Percentiles rank a stretch among this genome's conserved stretches.
Conservation (phyloP, 1,284 basidiomycete genomes). For the Mycena citricolor region DNA sequence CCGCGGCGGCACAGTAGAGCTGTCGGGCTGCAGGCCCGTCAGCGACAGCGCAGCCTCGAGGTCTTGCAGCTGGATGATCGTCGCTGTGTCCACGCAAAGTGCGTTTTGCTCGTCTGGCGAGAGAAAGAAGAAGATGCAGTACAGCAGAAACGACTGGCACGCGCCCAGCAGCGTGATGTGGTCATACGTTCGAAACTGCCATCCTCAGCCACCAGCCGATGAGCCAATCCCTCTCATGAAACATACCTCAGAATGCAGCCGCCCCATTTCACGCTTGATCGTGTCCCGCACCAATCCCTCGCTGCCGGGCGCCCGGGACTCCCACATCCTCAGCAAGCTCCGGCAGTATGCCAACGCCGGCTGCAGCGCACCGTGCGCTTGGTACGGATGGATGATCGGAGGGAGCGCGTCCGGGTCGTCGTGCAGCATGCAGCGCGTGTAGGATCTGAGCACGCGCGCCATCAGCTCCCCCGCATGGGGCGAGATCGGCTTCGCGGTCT, state of each 20-base stretch:
- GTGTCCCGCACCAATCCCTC: slow-evolving; percentile 12
- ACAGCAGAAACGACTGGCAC: slow-evolving; percentile 17
- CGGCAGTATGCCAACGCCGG: slow-evolving; percentile 15
- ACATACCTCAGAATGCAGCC: slow-evolving; percentile 8
- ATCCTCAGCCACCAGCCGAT: no score
- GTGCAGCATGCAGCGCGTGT: not conserved
- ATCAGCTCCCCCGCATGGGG: slow-evolving; percentile 1
- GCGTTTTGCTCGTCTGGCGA: slow-evolving; percentile 3
- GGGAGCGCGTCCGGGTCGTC: slow-evolving; percentile 7
- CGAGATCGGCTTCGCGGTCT: slow-evolving; percentile 4
- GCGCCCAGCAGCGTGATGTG: slow-evolving; percentile 10
- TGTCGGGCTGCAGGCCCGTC: not conserved
- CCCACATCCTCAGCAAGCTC: slow-evolving; percentile 17
- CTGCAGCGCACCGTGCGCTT: not conserved
- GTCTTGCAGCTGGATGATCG: slow-evolving; percentile 17
- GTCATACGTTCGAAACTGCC: slow-evolving; percentile 17
- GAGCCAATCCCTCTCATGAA: no score
- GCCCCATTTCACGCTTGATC: slow-evolving; percentile 9
- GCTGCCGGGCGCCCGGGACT: slow-evolving; percentile 12
- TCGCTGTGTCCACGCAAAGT: slow-evolving; percentile 6
- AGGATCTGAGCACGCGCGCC: slow-evolving; percentile 16
- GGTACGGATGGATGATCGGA: slow-evolving; percentile 13
- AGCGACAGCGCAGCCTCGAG: slow-evolving; percentile 12
- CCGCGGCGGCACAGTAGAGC: not conserved
- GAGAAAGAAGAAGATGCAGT: slow-evolving; percentile 15